Base-by-base conservation (phyloP, 1,139 yeast genomes). In the Trichomonascaceae sp. region DNA sequence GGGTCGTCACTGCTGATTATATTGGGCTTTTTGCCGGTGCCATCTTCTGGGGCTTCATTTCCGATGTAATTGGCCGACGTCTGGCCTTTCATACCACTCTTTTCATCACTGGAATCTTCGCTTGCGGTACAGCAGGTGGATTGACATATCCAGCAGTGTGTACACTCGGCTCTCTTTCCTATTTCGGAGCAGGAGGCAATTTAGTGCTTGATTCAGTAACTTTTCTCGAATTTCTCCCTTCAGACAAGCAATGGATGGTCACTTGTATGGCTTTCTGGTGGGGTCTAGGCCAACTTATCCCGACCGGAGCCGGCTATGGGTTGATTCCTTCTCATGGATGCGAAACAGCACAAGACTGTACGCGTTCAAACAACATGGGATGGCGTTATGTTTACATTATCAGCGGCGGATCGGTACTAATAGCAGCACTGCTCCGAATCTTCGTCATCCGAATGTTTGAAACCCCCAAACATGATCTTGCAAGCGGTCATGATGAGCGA, bases 201-300 rank as follows among this genome's bases (percentile, higher is more conserved):
- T 70, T 82, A 56, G 84, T 81, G 1, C 70, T 82, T 43, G 87
- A 83, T 66, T 80, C 83, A 30, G 76, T 84, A 53, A 81, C 81
- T 6, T 81, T 82, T 60, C 68, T 83, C 54, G 87, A 83, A 63
- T 81, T 74, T 59, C 67, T 82, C 55, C 86, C 87, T 1, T 71
- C 72, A 47, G 76, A 75, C 51, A 70, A 76, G 60, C 83, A 80
- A 61, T 80, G 77, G 75, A 66, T 82, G 56, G 72, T 80, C 53
- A 80, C 85, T 0, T 70, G 79, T 41, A 74, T 82, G 72, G 85
- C 86, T 7, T 70, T 74, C 30, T 82, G 80, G 72, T 82, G 86
- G 85, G 84, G 84, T 55, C 66, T 82, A 52, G 86, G 86, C 45
- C 85, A 81, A 66, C 77, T 83, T 0, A 69, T 82, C 49, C 79